A percentile compares a stretch with the other conserved stretches of the same genome.
Conservation (phyloP, 495 filamentous ascomycete species). For the Penicillium arizonense region DNA sequence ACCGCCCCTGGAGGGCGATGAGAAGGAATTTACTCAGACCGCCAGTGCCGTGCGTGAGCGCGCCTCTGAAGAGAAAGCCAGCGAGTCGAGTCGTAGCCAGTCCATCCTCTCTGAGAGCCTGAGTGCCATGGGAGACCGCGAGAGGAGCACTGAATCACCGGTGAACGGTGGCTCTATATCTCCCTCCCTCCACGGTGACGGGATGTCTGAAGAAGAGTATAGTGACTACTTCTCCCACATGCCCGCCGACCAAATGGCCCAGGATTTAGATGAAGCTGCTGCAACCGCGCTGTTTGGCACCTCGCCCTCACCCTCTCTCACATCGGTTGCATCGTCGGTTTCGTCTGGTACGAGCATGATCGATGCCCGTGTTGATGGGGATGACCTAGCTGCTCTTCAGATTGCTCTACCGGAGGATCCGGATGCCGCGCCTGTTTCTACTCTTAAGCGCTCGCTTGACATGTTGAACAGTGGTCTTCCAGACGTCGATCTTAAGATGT, state of each 20-base stretch:
- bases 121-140: slow-evolving; percentile 29
- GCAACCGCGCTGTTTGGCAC: slow-evolving; percentile 41
- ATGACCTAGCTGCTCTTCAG: slow-evolving; percentile 30
- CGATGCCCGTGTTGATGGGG: slow-evolving; percentile 30
- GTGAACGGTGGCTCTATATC: slow-evolving; percentile 38
- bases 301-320: slow-evolving; percentile 47
- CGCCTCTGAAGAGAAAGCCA: slow-evolving; percentile 55
- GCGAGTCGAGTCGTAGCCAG: slow-evolving; percentile 23
- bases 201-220: slow-evolving; percentile 38
- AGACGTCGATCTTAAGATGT: slow-evolving; percentile 47
- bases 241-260: slow-evolving; percentile 19
- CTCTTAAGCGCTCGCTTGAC: slow-evolving; percentile 45
- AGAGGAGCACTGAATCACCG: slow-evolving; percentile 31
- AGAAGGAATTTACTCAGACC: slow-evolving; percentile 95
- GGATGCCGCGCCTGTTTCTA: slow-evolving; percentile 29
- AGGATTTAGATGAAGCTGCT: slow-evolving; percentile 37
- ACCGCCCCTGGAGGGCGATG: slow-evolving; percentile 90
- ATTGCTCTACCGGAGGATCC: slow-evolving; percentile 37
- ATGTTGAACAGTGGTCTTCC: slow-evolving; percentile 43
- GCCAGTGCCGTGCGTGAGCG: slow-evolving; percentile 82
- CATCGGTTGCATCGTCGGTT: slow-evolving; percentile 44
- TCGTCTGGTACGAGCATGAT: slow-evolving; percentile 48
- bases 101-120: slow-evolving; percentile 39
- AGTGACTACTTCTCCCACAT: slow-evolving; percentile 45
- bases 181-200: slow-evolving; percentile 28